Percentiles rank a stretch among this genome's conserved stretches.
Evolutionary conservation across 2,329 filamentous ascomycete genomes (phyloP).

Genomic region (Botryotinia calthae): DNA sequence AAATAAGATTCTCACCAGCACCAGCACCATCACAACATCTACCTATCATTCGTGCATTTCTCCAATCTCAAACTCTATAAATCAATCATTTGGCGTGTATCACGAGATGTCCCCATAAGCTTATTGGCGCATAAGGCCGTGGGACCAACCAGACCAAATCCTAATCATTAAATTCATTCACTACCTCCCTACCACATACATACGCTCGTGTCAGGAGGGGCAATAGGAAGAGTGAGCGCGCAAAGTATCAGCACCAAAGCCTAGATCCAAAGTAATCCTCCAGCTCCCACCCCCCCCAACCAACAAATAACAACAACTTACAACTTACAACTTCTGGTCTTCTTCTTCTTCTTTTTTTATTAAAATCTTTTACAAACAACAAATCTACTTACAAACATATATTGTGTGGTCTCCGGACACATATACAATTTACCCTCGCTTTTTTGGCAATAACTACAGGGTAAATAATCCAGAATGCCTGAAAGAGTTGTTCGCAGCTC

Average conservation of each 20-base stretch:
- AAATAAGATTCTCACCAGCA: not conserved
- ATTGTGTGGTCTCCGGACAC: not conserved
- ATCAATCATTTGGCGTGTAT: not conserved
- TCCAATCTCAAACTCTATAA: not conserved
- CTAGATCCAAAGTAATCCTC: constrained; percentile 6
- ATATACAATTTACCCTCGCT: not conserved
- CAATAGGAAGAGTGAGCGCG: not conserved
- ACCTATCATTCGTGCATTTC: not conserved
- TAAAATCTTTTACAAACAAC: not conserved
- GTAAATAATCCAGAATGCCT: constrained; percentile 26
- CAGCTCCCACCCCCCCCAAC: not conserved
- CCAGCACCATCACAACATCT: not conserved
- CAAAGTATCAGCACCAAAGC: constrained; percentile 7
- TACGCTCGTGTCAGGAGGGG: constrained; percentile 9
- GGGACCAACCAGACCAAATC: not conserved
- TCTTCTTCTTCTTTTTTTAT: not conserved
- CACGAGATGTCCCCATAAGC: not conserved
- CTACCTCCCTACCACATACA: not conserved
- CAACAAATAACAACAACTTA: not conserved
- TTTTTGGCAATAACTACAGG: not conserved
- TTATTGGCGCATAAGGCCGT: not conserved
- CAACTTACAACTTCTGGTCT: not conserved
- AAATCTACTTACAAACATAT: not conserved
- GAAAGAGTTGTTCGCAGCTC: constrained; percentile 31
- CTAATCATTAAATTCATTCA: not conserved